phyloP scores from a whole-genome alignment of 208 protist genomes.

The Porcisia hertigi region DNA sequence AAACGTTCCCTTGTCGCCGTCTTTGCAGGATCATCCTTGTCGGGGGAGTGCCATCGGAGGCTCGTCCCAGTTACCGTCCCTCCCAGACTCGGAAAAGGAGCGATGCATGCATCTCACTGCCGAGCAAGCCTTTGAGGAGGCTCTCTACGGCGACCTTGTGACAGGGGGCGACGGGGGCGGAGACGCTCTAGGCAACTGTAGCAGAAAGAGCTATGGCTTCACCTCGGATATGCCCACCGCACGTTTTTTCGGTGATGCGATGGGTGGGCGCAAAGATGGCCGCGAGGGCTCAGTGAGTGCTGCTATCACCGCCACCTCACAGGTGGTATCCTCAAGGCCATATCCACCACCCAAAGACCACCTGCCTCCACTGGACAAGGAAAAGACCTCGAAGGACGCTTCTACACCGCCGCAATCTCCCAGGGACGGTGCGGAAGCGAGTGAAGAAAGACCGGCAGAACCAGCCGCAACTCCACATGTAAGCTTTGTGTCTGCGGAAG shows the following conservation, averaged over 20 bases:
- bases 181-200: background rate
- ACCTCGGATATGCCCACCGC: background rate
- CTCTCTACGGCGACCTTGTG: background rate
- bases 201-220: background rate
- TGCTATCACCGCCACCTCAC: background rate
- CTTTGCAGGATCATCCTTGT: background rate
- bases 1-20: background rate
- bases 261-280: background rate
- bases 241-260: too few relatives aligned
- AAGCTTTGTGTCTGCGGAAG: constrained; percentile 1
- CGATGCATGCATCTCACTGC: background rate
- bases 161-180: background rate
- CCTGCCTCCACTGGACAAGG: background rate
- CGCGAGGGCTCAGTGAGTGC: background rate
- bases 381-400: background rate
- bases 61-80: too few relatives aligned
- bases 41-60: background rate
- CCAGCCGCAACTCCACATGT: background rate
- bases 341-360: background rate
- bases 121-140: constrained; percentile 9
- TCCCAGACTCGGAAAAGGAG: background rate
- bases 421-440: background rate
- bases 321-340: background rate
- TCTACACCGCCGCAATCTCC: background rate
- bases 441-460: background rate